phyloP scores from a whole-genome alignment of 2,329 filamentous ascomycete genomes.

The Hypomyces perniciosus region DNA sequence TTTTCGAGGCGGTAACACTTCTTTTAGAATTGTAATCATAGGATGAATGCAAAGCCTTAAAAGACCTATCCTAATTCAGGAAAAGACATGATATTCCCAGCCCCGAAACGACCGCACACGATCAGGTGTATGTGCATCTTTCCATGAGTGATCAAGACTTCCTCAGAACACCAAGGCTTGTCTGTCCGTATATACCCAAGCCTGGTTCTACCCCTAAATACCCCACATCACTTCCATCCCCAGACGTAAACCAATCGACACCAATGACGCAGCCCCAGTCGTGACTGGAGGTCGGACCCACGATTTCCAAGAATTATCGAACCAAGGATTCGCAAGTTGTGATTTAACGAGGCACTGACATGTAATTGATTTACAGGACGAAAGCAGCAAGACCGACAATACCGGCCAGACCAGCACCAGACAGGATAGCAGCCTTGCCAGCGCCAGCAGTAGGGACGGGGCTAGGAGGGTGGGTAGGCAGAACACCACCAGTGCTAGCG shows the following conservation, averaged over 20 bases:
- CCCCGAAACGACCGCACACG: slow-evolving; percentile 13
- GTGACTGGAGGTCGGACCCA: slow-evolving; percentile 32
- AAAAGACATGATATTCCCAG: slow-evolving; percentile 25
- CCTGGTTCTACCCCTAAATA: slow-evolving; percentile 31
- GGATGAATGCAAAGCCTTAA: slow-evolving; percentile 19
- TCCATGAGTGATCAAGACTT: slow-evolving; percentile 10
- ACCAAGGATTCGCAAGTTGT: slow-evolving; percentile 28
- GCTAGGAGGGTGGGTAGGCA: slow-evolving; percentile 24
- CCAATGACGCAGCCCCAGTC: slow-evolving; percentile 31
- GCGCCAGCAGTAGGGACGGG: slow-evolving; percentile 47
- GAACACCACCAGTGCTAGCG: slow-evolving; percentile 15
- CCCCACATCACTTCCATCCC: slow-evolving; percentile 14
- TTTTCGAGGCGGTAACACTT: slow-evolving; percentile 21
- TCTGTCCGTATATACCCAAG: slow-evolving; percentile 32
- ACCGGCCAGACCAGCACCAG: slow-evolving; percentile 54
- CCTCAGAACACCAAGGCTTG: slow-evolving; percentile 18
- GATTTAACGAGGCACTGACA: slow-evolving; percentile 28
- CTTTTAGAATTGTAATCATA: slow-evolving; percentile 16
- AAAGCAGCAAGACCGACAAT: slow-evolving; percentile 54
- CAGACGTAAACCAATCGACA: slow-evolving; percentile 24
- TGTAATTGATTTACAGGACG: slow-evolving; percentile 47
- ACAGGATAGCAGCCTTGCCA: slow-evolving; percentile 50
- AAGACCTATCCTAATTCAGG: slow-evolving; percentile 22
- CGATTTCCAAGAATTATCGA: slow-evolving; percentile 35
- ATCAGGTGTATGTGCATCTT: slow-evolving; percentile 8